These are phyloP conservation scores for Mycena crocata DNA, from an alignment of 768 basidiomycete species.

Conservation along the genomic window DNA sequence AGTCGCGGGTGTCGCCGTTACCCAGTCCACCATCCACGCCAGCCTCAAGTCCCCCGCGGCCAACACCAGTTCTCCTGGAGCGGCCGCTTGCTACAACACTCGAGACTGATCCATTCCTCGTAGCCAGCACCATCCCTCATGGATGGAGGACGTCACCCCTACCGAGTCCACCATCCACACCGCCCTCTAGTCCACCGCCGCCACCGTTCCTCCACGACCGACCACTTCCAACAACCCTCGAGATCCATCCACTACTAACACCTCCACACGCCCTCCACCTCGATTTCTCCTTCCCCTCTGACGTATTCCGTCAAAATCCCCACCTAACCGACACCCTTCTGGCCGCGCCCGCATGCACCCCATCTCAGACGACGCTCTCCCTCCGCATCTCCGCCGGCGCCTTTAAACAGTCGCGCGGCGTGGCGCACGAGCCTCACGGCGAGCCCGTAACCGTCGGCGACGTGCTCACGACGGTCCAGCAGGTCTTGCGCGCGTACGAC, in stretches of 20 bases:
- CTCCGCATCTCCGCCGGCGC: conserved; percentile 20
- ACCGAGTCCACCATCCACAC: not conserved
- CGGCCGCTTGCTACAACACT: too few species aligned
- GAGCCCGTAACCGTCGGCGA: conserved; percentile 25
- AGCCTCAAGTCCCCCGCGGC: too few species aligned
- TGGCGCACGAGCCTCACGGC: not conserved
- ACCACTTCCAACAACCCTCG: conserved; percentile 1
- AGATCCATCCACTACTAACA: conserved; percentile 4
- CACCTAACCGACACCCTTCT: conserved; percentile 18
- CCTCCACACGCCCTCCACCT: conserved; percentile 8
- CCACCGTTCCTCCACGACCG: not conserved
- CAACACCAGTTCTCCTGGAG: too few species aligned
- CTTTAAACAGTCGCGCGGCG: not conserved
- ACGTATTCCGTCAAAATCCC: conserved; percentile 22
- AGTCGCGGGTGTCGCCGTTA: conserved; percentile 6
- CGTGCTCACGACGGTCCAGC: conserved; percentile 19
- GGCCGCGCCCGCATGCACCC: conserved; percentile 19
- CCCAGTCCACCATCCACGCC: not conserved
- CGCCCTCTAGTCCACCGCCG: not conserved
- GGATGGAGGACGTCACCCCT: conserved; percentile 6
- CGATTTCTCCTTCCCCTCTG: conserved; percentile 25
- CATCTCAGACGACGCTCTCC: conserved; percentile 5
- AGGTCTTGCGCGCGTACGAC: conserved; percentile 21
- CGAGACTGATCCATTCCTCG: too few species aligned
- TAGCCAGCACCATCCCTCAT: too few species aligned